Evolutionary conservation across 768 basidiomycete genomes (phyloP), one percentile per base, ranked within the genome.

Genomic region (Trametes coccinea): DNA sequence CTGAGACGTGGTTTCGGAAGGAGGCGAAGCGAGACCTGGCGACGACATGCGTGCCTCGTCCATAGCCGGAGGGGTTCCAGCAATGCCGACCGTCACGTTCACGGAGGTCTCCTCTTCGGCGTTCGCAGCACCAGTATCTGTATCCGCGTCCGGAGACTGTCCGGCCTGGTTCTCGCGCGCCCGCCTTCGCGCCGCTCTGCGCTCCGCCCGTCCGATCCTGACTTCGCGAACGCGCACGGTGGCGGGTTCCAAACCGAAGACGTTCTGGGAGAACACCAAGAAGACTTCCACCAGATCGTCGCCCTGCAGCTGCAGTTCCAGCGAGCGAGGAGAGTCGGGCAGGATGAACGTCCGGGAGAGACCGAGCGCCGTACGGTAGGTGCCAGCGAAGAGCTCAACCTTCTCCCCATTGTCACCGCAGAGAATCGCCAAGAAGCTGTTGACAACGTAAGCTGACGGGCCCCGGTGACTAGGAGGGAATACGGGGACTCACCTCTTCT

Each of bases 171-270:
- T 81, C 70, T 89, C 90, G 37, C 92, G 83, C 13, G 89, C 86
- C 54, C 93, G 81, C 58, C 94, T 81, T 37, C 93, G 80, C 22
- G 93, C 91, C 10, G 93, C 92, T 61, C 94, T 77, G 34, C 93
- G 82, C 73, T 95, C 94, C 2, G 91, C 90, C 4, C 93, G 85
- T 6, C 92, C 93, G 46, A 95, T 93, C 37, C 94, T 82, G 27
- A 96, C 93, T 73, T 96, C 94, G 4, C 93, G 86, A n/a, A 96
- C 93, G 30, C 93, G 84, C 17, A 96, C 93, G 0, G 94, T 96
- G 2, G 93, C 93, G 9, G 93, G 93, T 71, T 95, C 93, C 40
- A 95, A 76, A 10, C 94, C 93, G 70, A 95, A 95, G 31, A 95
- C 90, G 64, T 93, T 95, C 71, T 95, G 92, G 2, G 88, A 84